phyloP scores from a whole-genome alignment of 2,329 filamentous ascomycete genomes.

The Colletotrichum sp. region DNA sequence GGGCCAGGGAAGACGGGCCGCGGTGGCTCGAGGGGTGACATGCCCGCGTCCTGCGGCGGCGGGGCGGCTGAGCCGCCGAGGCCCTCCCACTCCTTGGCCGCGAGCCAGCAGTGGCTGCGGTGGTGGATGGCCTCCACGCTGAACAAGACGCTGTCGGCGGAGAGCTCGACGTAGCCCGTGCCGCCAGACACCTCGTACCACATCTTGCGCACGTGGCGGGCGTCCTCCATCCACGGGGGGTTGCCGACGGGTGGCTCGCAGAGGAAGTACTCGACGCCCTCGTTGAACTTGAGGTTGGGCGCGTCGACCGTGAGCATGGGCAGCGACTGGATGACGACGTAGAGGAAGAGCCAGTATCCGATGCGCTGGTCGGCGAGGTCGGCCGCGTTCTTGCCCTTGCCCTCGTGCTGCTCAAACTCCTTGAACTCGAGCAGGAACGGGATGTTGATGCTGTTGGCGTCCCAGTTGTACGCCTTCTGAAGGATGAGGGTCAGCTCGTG shows the following conservation, averaged over 20 bases:
- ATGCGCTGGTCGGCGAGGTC: conserved; percentile 75
- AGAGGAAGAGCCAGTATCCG: conserved; percentile 83
- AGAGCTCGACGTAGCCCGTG: conserved; percentile 59
- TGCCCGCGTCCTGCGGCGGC: conserved; percentile 33
- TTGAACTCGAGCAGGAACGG: conserved; percentile 75
- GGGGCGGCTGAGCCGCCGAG: conserved; percentile 30
- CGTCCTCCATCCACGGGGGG: conserved; percentile 75
- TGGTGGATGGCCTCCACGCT: conserved; percentile 66
- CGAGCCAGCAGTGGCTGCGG: conserved; percentile 62
- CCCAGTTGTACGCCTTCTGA: conserved; percentile 82
- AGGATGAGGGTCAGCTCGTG: conserved; percentile 80
- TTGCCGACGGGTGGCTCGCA: conserved; percentile 77
- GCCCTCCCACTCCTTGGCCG: conserved; percentile 55
- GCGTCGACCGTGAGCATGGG: conserved; percentile 81
- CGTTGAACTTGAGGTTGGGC: conserved; percentile 69
- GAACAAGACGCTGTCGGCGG: conserved; percentile 64
- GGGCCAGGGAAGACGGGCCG: conserved; percentile 37
- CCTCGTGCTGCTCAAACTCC: conserved; percentile 73
- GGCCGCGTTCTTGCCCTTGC: conserved; percentile 65
- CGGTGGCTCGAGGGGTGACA: conserved; percentile 44
- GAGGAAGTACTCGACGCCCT: conserved; percentile 82
- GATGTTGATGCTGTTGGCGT: conserved; percentile 61
- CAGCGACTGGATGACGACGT: conserved; percentile 77
- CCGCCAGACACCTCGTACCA: conserved; percentile 79
- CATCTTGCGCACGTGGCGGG: conserved; percentile 66